Evolutionary conservation across 2,329 filamentous ascomycete genomes (phyloP), one percentile per base, ranked within the genome.

Genomic region (Tolypocladium guangdongense): DNA sequence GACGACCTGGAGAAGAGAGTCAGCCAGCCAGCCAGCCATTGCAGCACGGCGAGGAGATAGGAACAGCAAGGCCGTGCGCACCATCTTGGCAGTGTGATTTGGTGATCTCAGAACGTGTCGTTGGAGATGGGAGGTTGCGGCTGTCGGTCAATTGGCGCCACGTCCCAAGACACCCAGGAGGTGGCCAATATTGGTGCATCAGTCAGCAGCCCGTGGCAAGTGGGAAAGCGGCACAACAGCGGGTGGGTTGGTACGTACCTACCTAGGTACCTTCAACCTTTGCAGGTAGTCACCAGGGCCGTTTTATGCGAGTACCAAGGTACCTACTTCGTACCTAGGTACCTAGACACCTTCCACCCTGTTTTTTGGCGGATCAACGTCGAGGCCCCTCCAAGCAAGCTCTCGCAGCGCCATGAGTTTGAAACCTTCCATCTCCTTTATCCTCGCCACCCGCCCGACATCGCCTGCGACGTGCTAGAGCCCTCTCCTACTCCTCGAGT

Each of bases 1-100:
- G 72, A 99, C 90, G 71, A 99, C 93, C 93, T 96, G 63, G 58
- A 54, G 58, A 16, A 16, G 20, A 20, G 54, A 24, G 53, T 53
- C 50, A 51, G 55, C 39, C 43, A 47, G 43, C 43, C 50, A 51
- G 55, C 39, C 43, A 47, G 43, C 43, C 27, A 47, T 32, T 47
- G 43, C 43, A 33, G 43, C 18, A n/a, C 36, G 30, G 22, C 37
- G 30, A 27, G 30, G 24, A 27, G 2, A 45, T 12, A 39, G 12
- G n/a, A 30, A 10, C 5, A 10, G 45, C 18, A 38, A 35, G 51
- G 53, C 53, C 11, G 24, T 60, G 56, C 64, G 59, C 64, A 74
- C 72, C 70, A 74, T 75, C 56, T 68, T 72, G 66, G 56, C 55
- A 59, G 57, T 60, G 56, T 57, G 27, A 47, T 47, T 18, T 33